Evolutionary conservation across 2,329 filamentous ascomycete species (phyloP), one percentile per base, ranked within the genome.

Genomic region (Beauveria sp.): DNA sequence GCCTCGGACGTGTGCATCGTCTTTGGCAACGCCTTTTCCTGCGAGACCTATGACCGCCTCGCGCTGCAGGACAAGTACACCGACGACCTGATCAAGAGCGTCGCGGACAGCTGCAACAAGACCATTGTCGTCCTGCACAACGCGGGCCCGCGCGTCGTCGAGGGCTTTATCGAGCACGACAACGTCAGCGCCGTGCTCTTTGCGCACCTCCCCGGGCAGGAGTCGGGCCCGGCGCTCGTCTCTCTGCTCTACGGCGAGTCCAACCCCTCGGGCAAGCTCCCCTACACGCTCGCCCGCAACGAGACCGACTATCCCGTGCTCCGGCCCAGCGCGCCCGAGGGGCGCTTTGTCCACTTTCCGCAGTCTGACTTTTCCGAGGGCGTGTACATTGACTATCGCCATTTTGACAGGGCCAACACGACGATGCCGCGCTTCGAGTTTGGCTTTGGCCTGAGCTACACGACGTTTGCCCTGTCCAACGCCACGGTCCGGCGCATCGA

Each of bases 1-100:
- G 71, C 64, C 4, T 78, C 80, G 1, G 81, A 92, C 66, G 79
- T 90, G 7, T 94, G 91, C 64, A 72, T 88, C 2, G 83, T 88
- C 0, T 83, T 88, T 65, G 81, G 84, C 65, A 89, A 89, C 67
- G 82, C 79, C 8, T 90, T 88, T 71, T 84, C 88, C 1, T 85
- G 88, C 1, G 91, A 96, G 72, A 89, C 87, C 1, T 88, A 81
- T 64, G 80, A 90, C 62, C 79, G 84, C 52, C 76, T 82, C 0
- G 79, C 78, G 8, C 76, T 90, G 46, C 79, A 80, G 34, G 90
- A 93, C 69, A 86, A 87, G 62, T 84, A 84, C 57, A 85, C 82
- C 1, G 85, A 89, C 64, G 72, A 70, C 0, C 72, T 88, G 0
- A 78, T 88, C 48, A 72, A 72, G 1, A 78, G 81, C 51, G 84